Percentiles rank a stretch among this genome's conserved stretches.
These are phyloP conservation scores for Nevesoporus exiguus DNA, from an alignment of 768 basidiomycete genomes.

Conservation along the genomic window DNA sequence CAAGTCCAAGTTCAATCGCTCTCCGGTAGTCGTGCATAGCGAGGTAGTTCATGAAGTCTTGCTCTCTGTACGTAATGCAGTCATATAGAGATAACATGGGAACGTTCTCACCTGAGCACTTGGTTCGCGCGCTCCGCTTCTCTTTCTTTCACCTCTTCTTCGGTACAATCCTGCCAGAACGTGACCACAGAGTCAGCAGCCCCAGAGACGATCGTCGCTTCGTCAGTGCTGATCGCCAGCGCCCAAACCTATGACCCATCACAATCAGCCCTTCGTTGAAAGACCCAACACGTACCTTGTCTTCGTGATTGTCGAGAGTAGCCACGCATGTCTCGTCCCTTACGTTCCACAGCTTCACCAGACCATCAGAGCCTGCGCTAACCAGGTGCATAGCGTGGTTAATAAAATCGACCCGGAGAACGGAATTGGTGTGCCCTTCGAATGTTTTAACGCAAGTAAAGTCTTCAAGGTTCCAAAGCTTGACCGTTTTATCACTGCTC, in stretches of 20 bases:
- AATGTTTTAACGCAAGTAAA: constrained; percentile 94
- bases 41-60: constrained; percentile 92
- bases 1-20: constrained; percentile 88
- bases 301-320: constrained; percentile 96
- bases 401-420: constrained; percentile 88
- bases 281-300: constrained; percentile 61
- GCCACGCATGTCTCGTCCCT: constrained; percentile 81
- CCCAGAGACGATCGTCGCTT: constrained; percentile 83
- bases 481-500: constrained; percentile 93
- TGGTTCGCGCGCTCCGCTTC: constrained; percentile 67
- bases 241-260: constrained; percentile 84
- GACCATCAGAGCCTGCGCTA: constrained; percentile 88
- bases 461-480: constrained; percentile 91
- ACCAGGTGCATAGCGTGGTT: constrained; percentile 81
- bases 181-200: constrained; percentile 96
- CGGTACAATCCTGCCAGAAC: constrained; percentile 95
- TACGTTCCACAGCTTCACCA: constrained; percentile 95
- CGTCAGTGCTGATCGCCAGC: constrained; percentile 76
- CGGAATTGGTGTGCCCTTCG: constrained; percentile 97
- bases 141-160: constrained; percentile 73
- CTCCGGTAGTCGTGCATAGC: constrained; percentile 83
- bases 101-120: constrained; percentile 69
- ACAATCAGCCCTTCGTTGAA: background rate
- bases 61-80: constrained; percentile 62
- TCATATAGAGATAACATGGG: background rate